A percentile compares a stretch with the other conserved stretches of the same genome.
Conservation (phyloP, 768 basidiomycete genomes). For the Hygrocybe coccinea region DNA sequence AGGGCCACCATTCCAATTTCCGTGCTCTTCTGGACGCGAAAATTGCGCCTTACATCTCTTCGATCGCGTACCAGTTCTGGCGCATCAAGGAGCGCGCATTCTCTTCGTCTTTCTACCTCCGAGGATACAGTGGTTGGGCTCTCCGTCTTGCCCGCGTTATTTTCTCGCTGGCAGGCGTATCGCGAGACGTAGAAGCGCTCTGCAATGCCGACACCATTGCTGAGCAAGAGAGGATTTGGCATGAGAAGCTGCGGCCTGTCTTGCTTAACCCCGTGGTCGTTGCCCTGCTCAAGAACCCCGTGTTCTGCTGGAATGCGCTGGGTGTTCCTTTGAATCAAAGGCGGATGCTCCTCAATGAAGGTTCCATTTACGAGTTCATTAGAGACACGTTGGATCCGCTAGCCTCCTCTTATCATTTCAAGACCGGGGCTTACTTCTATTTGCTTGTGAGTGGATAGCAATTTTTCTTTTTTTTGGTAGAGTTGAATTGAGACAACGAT, state of each 20-base stretch:
- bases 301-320: slow-evolving; percentile 73
- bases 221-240: slow-evolving; percentile 64
- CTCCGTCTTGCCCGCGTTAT: slow-evolving; percentile 56
- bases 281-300: slow-evolving; percentile 47
- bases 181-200: slow-evolving; percentile 49
- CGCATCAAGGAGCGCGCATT: slow-evolving; percentile 49
- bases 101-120: slow-evolving; percentile 61
- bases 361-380: slow-evolving; percentile 46
- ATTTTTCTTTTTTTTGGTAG: neutral
- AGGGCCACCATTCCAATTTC: slow-evolving; percentile 57
- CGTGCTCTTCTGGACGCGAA: slow-evolving; percentile 53
- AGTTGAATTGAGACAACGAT: neutral
- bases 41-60: slow-evolving; percentile 64
- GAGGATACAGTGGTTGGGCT: slow-evolving; percentile 65
- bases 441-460: slow-evolving; percentile 36
- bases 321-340: slow-evolving; percentile 72
- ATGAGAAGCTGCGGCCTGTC: slow-evolving; percentile 52
- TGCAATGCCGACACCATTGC: slow-evolving; percentile 49
- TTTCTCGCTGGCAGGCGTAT: slow-evolving; percentile 57
- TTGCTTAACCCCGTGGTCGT: slow-evolving; percentile 56
- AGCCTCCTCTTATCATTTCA: slow-evolving; percentile 44
- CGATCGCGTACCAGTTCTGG: slow-evolving; percentile 76
- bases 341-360: slow-evolving; percentile 52
- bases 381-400: slow-evolving; percentile 50
- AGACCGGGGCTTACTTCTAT: slow-evolving; percentile 65